phyloP scores from a whole-genome alignment of 768 basidiomycete species.

The Xerocomellus dryophilus region DNA sequence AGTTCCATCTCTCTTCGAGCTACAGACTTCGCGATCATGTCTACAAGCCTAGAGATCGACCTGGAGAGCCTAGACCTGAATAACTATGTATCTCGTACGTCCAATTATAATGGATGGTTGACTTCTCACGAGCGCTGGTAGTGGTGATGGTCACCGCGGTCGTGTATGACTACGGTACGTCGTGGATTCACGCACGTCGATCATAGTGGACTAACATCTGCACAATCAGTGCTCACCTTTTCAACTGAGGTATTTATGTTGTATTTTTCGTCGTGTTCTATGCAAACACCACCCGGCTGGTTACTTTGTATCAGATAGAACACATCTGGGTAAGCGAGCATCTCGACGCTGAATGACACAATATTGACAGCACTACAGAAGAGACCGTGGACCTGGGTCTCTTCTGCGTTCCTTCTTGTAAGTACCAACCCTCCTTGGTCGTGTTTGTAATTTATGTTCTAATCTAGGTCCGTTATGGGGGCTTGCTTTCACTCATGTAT shows the following conservation, averaged over 20 bases:
- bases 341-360: neutral
- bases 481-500: constrained; percentile 1
- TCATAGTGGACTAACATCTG: neutral
- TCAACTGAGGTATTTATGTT: constrained; percentile 1
- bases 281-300: neutral
- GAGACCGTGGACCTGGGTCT: constrained; percentile 7
- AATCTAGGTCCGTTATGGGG: constrained; percentile 10
- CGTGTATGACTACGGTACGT: constrained; percentile 7
- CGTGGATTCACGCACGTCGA: neutral
- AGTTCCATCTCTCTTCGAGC: too few relatives aligned
- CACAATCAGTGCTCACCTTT: constrained; percentile 5
- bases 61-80: constrained; percentile 6
- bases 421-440: neutral
- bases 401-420: constrained; percentile 4
- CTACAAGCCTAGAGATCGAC: neutral
- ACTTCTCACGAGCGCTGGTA: neutral
- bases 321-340: constrained; percentile 5
- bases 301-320: neutral
- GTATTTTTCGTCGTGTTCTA: neutral
- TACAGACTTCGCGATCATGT: neutral
- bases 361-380: neutral
- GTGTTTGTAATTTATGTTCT: too few relatives aligned
- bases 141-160: neutral
- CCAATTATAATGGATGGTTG: neutral
- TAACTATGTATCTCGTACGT: constrained; percentile 6